Evolutionary conservation across 2,329 filamentous ascomycete species (phyloP), one percentile per base, ranked within the genome.

Genomic region (Xylaria hypoxylon): DNA sequence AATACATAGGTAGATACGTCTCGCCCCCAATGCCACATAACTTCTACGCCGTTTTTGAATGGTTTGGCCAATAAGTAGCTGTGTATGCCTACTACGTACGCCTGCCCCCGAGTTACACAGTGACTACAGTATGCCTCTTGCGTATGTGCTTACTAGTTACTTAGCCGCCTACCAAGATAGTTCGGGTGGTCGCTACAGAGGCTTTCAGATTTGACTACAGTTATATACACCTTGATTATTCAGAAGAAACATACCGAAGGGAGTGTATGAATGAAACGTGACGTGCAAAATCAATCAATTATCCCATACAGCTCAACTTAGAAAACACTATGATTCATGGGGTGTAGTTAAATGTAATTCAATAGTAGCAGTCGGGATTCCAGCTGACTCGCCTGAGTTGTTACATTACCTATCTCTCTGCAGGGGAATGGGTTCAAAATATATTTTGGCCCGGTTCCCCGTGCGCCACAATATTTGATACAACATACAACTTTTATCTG

Each of bases 311-410:
- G 28, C 42, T 28, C 10, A 28, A 13, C 35, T 13, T 13, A 40
- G 7, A 42, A 24, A 26, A 8, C 11, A 3, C 1, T 6, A 5
- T 17, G 22, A 17, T 8, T 55, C 28, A 6, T 19, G 35, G 33
- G 19, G 33, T 7, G 10, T n/a, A 31, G 7, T 42, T 28, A 11
- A 28, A n/a, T 28, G 8, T 10, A n/a, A 10, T 51, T 26, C 17
- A 22, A 5, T 33, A 24, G 47, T 52, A 50, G 24, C 5, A 22
- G 4, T 51, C 58, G 58, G 35, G 35, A 19, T 44, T 28, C 19
- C 8, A 35, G 44, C 48, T 53, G 38, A 19, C 47, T 53, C 58
- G 45, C 58, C 58, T 61, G 58, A 61, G 45, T 52, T 50, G 58
- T 52, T 60, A 53, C 33, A 31, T 45, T 61, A 38, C 45, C 2